phyloP scores from a whole-genome alignment of 768 basidiomycete genomes.

The Russula ochroleuca region DNA sequence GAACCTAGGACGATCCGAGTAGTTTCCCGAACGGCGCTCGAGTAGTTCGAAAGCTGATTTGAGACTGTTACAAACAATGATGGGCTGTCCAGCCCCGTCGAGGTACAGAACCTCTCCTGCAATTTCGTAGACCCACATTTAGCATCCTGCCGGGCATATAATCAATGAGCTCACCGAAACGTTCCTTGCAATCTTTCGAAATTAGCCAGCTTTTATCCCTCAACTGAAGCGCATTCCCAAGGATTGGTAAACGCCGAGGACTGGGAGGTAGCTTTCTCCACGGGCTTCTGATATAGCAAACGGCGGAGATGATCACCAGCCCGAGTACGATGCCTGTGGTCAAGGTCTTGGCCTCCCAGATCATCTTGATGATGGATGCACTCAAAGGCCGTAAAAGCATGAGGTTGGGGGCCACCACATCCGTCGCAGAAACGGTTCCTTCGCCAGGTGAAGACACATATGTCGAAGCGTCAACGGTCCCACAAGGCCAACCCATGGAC shows the following conservation, averaged over 20 bases:
- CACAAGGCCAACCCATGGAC: neutral
- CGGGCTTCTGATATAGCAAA: constrained; percentile 5
- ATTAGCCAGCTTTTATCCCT: constrained; percentile 3
- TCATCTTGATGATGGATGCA: neutral
- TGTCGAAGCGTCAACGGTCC: neutral
- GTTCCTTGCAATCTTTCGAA: constrained; percentile 3
- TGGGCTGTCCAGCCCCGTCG: constrained; percentile 21
- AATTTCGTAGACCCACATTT: neutral
- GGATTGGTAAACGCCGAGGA: constrained; percentile 1
- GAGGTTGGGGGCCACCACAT: neutral
- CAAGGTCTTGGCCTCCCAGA: neutral
- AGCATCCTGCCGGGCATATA: neutral
- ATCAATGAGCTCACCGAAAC: neutral
- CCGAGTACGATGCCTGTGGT: neutral
- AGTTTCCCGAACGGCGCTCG: constrained; percentile 31
- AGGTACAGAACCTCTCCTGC: constrained; percentile 29
- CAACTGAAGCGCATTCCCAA: constrained; percentile 1
- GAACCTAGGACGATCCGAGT: constrained; percentile 31
- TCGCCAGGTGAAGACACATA: neutral
- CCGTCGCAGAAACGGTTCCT: neutral
- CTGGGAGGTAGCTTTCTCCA: constrained; percentile 9
- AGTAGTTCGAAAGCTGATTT: constrained; percentile 24
- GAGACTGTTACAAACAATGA: constrained; percentile 21
- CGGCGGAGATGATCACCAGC: neutral
- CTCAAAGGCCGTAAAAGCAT: neutral